A percentile compares a stretch with the other conserved stretches of the same genome.
Evolutionary conservation across 1,284 basidiomycete species (phyloP).

Genomic region (Wolfiporia cocos): DNA sequence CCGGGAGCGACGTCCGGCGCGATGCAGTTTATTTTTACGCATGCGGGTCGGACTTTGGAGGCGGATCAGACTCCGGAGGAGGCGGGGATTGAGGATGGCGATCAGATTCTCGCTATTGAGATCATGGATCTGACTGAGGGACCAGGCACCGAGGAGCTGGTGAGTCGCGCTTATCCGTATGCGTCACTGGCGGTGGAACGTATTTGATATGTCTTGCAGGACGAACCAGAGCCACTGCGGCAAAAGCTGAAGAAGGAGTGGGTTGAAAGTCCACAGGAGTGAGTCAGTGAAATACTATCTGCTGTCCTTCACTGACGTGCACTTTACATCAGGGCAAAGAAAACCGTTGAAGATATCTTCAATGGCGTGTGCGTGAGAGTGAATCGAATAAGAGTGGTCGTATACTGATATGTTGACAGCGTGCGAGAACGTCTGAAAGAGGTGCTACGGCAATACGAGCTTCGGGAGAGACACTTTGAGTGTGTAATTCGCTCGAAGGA

Average conservation of each 20-base stretch:
- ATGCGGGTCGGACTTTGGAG: slow-evolving; percentile 68
- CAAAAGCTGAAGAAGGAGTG: slow-evolving; percentile 73
- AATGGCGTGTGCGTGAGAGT: slow-evolving; percentile 58
- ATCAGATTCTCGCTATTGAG: slow-evolving; percentile 81
- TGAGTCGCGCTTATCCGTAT: slow-evolving; percentile 28
- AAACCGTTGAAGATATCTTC: slow-evolving; percentile 72
- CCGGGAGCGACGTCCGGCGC: slow-evolving; percentile 22
- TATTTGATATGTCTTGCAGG: slow-evolving; percentile 31
- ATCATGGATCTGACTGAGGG: slow-evolving; percentile 79
- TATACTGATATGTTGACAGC: slow-evolving; percentile 29
- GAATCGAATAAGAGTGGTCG: slow-evolving; percentile 1
- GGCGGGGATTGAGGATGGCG: slow-evolving; percentile 74
- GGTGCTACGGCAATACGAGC: slow-evolving; percentile 76
- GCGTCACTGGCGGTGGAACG: neutral
- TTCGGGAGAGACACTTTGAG: slow-evolving; percentile 83
- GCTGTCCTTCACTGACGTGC: neutral
- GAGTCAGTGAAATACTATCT: slow-evolving; percentile 21
- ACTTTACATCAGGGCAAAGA: slow-evolving; percentile 46
- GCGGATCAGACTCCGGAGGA: slow-evolving; percentile 80
- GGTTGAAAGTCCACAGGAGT: slow-evolving; percentile 70
- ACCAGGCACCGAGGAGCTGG: slow-evolving; percentile 53
- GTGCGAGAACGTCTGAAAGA: slow-evolving; percentile 79
- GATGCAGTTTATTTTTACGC: slow-evolving; percentile 74
- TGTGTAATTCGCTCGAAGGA: slow-evolving; percentile 85
- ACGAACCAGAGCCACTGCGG: slow-evolving; percentile 54